Conservation (phyloP, 129 eudicot genomes). For the Smallanthus sonchifolius region DNA sequence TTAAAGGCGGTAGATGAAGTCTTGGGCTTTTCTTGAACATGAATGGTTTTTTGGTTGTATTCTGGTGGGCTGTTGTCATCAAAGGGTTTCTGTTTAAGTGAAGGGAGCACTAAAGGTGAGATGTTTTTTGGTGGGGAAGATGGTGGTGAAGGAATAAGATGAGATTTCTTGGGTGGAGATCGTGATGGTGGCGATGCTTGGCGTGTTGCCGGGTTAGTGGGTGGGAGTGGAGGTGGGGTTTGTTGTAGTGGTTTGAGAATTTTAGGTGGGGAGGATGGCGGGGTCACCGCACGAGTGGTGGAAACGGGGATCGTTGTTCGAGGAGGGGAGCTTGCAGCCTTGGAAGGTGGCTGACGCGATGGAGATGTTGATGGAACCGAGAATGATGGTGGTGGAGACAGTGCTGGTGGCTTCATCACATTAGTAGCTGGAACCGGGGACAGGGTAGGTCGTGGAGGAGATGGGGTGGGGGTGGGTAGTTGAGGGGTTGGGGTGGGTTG, state of each 20-base stretch:
- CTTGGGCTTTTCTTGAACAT: slow-evolving; percentile 43
- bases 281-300: slow-evolving; percentile 12
- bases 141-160: slow-evolving; percentile 8
- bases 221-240: slow-evolving; percentile 26
- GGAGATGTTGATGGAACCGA: neutral
- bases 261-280: slow-evolving; percentile 24
- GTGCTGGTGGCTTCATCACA: slow-evolving; percentile 27
- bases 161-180: slow-evolving; percentile 24
- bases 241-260: slow-evolving; percentile 9
- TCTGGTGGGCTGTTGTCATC: slow-evolving; percentile 23
- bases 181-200: neutral
- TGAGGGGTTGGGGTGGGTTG: slow-evolving; percentile 7
- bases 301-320: slow-evolving; percentile 1
- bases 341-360: slow-evolving; percentile 16
- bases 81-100: slow-evolving; percentile 22
- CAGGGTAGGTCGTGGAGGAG: neutral
- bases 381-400: neutral
- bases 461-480: slow-evolving; percentile 15
- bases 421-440: slow-evolving; percentile 8
- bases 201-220: slow-evolving; percentile 4
- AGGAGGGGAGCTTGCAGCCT: slow-evolving; percentile 9
- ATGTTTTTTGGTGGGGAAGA: slow-evolving; percentile 16
- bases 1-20: neutral
- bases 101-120: slow-evolving; percentile 53
- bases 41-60: slow-evolving; percentile 43